Conservation (phyloP, 73 alveolate species). For the Symbiodinium natans region DNA sequence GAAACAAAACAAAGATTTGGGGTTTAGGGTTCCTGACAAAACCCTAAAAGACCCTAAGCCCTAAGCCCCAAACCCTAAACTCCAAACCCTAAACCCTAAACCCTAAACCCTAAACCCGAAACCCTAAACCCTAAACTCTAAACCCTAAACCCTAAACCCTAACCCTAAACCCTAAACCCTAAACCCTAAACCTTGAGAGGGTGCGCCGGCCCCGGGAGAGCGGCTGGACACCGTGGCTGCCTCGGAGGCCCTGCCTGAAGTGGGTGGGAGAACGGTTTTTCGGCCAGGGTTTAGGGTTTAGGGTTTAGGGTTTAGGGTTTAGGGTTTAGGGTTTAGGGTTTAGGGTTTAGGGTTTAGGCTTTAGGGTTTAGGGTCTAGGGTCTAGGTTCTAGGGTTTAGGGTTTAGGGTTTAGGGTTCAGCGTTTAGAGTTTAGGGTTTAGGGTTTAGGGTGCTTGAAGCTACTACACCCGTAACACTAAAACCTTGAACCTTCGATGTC, state of each 20-base stretch:
- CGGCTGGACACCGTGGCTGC: neutral
- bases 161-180: neutral
- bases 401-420: no score
- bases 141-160: neutral
- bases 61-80: neutral
- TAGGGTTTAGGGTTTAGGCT: neutral
- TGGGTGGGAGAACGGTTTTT: neutral
- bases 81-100: neutral
- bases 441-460: no score
- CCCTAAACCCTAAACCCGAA: neutral
- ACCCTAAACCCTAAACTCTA: neutral
- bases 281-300: neutral
- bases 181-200: neutral
- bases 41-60: no score
- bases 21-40: no score
- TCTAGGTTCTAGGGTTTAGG: no score
- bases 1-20: no score
- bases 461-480: no score
- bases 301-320: neutral
- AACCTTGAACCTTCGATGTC: no score
- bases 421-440: no score
- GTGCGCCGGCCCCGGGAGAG: conserved; percentile 1
- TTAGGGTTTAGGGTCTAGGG: no score
- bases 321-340: neutral
- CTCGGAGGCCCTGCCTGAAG: neutral